Evolutionary conservation across 768 basidiomycete species (phyloP).

Genomic region (Clitopilus hobsonii): DNA sequence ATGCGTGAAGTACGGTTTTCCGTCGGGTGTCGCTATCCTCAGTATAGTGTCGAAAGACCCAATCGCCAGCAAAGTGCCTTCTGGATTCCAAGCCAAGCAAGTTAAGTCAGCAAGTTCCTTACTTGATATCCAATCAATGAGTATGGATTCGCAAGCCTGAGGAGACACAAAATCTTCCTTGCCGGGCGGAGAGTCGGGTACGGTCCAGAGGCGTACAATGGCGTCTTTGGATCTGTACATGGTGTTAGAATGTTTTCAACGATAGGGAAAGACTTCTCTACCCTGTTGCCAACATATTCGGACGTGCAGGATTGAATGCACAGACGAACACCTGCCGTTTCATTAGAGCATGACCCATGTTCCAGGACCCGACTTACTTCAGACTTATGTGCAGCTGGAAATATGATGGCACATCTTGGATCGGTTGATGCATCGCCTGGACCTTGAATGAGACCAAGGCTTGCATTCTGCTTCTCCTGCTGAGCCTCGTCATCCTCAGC

Average conservation of each 20-base stretch:
- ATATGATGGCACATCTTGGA: constrained; percentile 37
- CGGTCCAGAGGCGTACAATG: constrained; percentile 67
- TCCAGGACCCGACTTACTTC: too few relatives aligned
- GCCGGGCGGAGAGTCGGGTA: constrained; percentile 38
- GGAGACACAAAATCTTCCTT: constrained; percentile 23
- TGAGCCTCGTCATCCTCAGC: constrained; percentile 8
- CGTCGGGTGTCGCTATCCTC: constrained; percentile 58
- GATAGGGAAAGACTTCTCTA: constrained; percentile 26
- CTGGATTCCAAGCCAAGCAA: constrained; percentile 70
- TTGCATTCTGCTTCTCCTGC: constrained; percentile 22
- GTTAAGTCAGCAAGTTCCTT: constrained; percentile 60
- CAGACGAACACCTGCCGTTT: constrained; percentile 78
- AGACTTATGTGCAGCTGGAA: constrained; percentile 57
- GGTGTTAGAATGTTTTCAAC: constrained; percentile 4
- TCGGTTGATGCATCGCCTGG: constrained; percentile 39
- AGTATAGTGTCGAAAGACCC: constrained; percentile 75
- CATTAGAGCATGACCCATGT: too few relatives aligned
- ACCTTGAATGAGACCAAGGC: constrained; percentile 32
- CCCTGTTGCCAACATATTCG: constrained; percentile 69
- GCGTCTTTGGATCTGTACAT: constrained; percentile 67
- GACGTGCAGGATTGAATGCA: constrained; percentile 67
- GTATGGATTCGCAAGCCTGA: constrained; percentile 30
- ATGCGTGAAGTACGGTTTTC: constrained; percentile 60
- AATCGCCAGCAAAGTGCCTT: constrained; percentile 70
- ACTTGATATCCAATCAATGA: constrained; percentile 45